Evolutionary conservation across 2,329 filamentous ascomycete genomes (phyloP).

Genomic region (Diaporthe sp.): DNA sequence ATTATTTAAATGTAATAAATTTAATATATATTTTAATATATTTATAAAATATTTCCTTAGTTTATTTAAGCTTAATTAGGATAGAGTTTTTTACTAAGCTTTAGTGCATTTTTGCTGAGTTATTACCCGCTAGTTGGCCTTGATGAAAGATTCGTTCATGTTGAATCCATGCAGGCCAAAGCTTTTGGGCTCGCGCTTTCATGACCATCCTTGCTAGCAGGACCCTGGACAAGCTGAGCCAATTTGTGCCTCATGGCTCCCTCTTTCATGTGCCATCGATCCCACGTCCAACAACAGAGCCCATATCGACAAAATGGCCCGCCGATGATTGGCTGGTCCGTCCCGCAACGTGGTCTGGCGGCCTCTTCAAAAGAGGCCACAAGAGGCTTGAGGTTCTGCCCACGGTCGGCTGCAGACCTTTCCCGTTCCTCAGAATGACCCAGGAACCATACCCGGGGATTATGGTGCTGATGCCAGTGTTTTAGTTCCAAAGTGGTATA

Average conservation of each 20-base stretch:
- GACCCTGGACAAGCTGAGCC: conserved; percentile 5
- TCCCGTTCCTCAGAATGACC: neutral
- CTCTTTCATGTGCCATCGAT: neutral
- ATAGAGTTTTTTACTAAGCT: too few species aligned
- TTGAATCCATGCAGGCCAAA: neutral
- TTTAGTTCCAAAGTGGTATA: neutral
- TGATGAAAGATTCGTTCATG: neutral
- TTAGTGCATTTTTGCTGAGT: too few species aligned
- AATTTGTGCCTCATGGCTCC: neutral
- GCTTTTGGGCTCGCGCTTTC: neutral
- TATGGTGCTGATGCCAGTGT: neutral
- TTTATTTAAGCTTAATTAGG: too few species aligned
- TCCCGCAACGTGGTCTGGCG: neutral
- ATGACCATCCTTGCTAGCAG: neutral
- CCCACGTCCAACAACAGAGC: neutral
- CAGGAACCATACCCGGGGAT: neutral
- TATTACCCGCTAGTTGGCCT: too few species aligned
- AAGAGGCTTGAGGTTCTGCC: neutral
- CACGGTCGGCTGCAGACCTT: neutral
- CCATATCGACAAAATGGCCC: neutral
- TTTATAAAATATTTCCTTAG: too few species aligned
- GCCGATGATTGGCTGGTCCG: neutral
- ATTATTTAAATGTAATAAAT: too few species aligned
- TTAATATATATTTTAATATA: too few species aligned
- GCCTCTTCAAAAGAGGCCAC: neutral